phyloP scores from a whole-genome alignment of 257 asterid species.

The Solanum clarkiae region DNA sequence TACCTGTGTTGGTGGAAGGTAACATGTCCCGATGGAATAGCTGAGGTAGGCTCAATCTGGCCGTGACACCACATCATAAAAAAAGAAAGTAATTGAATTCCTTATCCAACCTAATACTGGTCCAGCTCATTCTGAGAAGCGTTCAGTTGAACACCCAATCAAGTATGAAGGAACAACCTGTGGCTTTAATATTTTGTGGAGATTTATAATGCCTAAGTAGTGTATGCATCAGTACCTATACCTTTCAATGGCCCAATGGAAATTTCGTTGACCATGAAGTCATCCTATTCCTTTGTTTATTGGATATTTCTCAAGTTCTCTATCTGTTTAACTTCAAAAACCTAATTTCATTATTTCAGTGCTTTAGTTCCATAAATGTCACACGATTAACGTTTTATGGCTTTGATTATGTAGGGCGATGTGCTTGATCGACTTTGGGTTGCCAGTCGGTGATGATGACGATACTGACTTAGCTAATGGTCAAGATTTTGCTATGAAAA shows the following conservation, averaged over 20 bases:
- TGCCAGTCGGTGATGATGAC: constrained; percentile 50
- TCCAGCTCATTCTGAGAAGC: background rate
- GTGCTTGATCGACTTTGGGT: constrained; percentile 79
- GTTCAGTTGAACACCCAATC: background rate
- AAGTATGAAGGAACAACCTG: background rate
- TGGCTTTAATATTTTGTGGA: background rate
- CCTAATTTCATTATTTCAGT: background rate
- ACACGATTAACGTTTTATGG: background rate
- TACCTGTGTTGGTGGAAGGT: background rate
- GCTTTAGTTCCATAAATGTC: background rate
- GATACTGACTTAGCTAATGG: constrained; percentile 27
- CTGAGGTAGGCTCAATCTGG: background rate
- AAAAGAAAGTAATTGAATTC: background rate
- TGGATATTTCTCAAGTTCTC: background rate
- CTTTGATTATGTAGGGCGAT: constrained; percentile 45
- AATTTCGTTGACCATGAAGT: background rate
- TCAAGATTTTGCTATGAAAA: constrained; percentile 19
- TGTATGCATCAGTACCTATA: background rate
- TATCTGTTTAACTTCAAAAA: background rate
- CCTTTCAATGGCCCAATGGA: background rate
- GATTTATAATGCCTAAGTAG: background rate
- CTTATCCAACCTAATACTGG: background rate
- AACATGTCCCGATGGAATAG: background rate
- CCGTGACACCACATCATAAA: background rate
- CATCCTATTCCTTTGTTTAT: background rate